phyloP scores from a whole-genome alignment of 148 eudicot genomes.

The Camellia lanceoleosa region DNA sequence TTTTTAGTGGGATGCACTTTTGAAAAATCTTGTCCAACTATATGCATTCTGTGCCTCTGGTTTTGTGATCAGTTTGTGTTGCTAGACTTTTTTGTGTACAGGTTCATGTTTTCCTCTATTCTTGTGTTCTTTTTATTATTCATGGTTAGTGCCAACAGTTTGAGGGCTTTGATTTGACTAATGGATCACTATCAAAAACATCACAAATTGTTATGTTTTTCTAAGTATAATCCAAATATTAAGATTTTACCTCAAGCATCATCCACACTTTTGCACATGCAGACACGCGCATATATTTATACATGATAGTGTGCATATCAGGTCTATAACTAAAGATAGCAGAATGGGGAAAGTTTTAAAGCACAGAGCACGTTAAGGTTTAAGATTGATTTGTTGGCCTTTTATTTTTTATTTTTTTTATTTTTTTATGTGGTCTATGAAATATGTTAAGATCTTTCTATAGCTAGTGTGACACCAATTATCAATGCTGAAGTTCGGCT shows the following conservation, averaged over 20 bases:
- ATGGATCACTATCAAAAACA: not conserved
- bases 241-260: not conserved
- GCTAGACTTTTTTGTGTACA: slow-evolving; percentile 35
- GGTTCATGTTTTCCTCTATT: slow-evolving; percentile 34
- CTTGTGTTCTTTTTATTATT: not conserved
- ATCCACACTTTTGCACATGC: not conserved
- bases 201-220: not conserved
- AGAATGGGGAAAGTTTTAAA: too few species aligned
- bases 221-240: not conserved
- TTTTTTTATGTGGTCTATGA: not conserved
- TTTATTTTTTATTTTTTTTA: too few species aligned
- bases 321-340: not conserved
- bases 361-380: too few species aligned
- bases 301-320: not conserved
- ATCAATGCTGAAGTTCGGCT: not conserved
- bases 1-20: too few species aligned
- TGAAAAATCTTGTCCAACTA: too few species aligned
- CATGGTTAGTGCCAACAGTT: not conserved
- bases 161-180: not conserved
- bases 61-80: too few species aligned
- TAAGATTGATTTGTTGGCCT: too few species aligned
- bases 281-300: not conserved
- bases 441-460: not conserved
- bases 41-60: too few species aligned
- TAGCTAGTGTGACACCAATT: not conserved